Conservation (phyloP, 176 grass and related monocot genomes). For the Zoysia japonica region DNA sequence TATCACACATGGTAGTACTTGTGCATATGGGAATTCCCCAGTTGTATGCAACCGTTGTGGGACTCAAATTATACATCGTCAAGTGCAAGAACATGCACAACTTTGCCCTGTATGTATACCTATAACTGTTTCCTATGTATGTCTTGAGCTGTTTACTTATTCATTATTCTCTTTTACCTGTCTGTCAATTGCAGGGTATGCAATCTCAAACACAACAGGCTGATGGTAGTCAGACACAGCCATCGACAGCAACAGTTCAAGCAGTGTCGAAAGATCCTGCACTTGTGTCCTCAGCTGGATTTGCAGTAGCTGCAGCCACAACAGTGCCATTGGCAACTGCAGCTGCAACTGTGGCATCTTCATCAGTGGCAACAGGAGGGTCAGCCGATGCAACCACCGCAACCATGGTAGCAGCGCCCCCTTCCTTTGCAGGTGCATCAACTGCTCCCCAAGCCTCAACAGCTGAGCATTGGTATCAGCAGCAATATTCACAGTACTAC, state of each 20-base stretch:
- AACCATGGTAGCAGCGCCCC: neutral
- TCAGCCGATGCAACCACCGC: slow-evolving; percentile 32
- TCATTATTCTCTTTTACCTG: slow-evolving; percentile 23
- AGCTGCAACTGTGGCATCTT: slow-evolving; percentile 33
- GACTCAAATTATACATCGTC: slow-evolving; percentile 86
- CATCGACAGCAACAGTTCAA: slow-evolving; percentile 37
- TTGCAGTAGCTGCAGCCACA: slow-evolving; percentile 36
- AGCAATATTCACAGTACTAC: slow-evolving; percentile 81
- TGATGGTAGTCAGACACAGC: slow-evolving; percentile 48
- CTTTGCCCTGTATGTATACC: slow-evolving; percentile 74
- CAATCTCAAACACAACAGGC: slow-evolving; percentile 67
- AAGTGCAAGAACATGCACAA: slow-evolving; percentile 98
- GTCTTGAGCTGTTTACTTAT: neutral
- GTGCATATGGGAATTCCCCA: slow-evolving; percentile 84
- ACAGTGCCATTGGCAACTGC: slow-evolving; percentile 19
- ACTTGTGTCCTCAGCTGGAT: slow-evolving; percentile 36
- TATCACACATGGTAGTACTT: slow-evolving; percentile 63
- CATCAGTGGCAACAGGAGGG: slow-evolving; percentile 31
- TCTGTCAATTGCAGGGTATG: slow-evolving; percentile 53
- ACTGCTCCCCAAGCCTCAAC: slow-evolving; percentile 48
- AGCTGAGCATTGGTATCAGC: slow-evolving; percentile 70
- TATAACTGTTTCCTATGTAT: slow-evolving; percentile 10
- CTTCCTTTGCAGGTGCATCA: slow-evolving; percentile 34
- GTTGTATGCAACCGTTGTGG: slow-evolving; percentile 93
- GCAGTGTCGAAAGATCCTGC: slow-evolving; percentile 50